phyloP scores from a whole-genome alignment of 169 alveolate species.

The Plasmodium adleri region DNA sequence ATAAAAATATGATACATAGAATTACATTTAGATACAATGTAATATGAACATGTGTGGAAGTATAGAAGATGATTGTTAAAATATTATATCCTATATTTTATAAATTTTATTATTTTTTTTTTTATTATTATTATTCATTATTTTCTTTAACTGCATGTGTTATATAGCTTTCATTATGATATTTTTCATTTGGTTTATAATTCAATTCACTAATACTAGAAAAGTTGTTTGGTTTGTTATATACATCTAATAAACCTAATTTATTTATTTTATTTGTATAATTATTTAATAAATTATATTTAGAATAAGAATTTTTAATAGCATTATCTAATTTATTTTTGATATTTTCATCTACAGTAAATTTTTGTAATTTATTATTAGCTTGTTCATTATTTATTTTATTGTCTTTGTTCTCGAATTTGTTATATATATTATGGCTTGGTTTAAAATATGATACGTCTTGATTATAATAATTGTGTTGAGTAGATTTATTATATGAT shows the following conservation, averaged over 20 bases:
- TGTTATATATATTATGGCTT: background rate
- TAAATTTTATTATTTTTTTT: too few species aligned
- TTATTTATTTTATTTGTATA: slow-evolving; percentile 39
- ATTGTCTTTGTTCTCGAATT: background rate
- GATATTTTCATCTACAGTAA: background rate
- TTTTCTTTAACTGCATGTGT: background rate
- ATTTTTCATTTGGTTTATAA: background rate
- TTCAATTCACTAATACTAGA: background rate
- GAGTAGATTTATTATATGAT: background rate
- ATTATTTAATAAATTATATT: slow-evolving; percentile 6
- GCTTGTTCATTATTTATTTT: too few species aligned
- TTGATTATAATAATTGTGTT: background rate
- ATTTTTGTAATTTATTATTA: background rate
- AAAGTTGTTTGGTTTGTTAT: slow-evolving; percentile 2
- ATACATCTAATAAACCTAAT: slow-evolving; percentile 18
- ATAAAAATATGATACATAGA: too few species aligned
- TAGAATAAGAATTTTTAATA: slow-evolving; percentile 19
- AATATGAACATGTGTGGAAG: too few species aligned
- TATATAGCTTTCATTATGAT: background rate
- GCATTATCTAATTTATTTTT: slow-evolving; percentile 48
- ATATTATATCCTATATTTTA: too few species aligned
- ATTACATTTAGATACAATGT: too few species aligned
- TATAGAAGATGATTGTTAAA: too few species aligned
- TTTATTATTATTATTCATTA: background rate
- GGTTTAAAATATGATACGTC: too few species aligned